A percentile compares a stretch with the other conserved stretches of the same genome.
These are phyloP conservation scores for Inga leiocalycina DNA, from an alignment of 306 rosid species.

Conservation along the genomic window DNA sequence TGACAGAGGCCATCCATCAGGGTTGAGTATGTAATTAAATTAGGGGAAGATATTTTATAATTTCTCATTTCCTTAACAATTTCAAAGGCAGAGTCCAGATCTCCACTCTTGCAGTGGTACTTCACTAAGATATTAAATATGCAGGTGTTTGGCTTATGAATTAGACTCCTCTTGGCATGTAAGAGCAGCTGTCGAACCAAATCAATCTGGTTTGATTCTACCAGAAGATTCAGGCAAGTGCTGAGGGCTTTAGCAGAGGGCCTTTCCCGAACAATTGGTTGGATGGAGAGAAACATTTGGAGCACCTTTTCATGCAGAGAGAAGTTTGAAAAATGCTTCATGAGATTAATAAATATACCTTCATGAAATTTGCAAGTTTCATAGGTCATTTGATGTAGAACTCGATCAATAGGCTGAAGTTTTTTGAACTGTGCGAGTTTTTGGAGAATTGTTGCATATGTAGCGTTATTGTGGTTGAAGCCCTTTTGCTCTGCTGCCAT, in stretches of 20 bases:
- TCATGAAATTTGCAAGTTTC: conserved; percentile 89
- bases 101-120: conserved; percentile 80
- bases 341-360: conserved; percentile 73
- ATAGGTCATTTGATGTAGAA: conserved; percentile 74
- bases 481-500: conserved; percentile 75
- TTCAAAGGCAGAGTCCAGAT: conserved; percentile 77
- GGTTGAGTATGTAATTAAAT: conserved; percentile 81
- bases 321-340: conserved; percentile 75
- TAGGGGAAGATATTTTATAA: conserved; percentile 62
- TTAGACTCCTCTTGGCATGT: conserved; percentile 56
- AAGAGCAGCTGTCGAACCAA: conserved; percentile 67
- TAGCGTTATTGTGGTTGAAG: conserved; percentile 70
- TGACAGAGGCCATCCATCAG: conserved; percentile 75
- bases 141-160: conserved; percentile 70
- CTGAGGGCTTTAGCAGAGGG: conserved; percentile 78
- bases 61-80: conserved; percentile 75
- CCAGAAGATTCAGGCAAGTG: conserved; percentile 80
- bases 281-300: conserved; percentile 60
- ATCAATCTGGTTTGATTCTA: conserved; percentile 66
- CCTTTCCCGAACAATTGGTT: conserved; percentile 66
- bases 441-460: conserved; percentile 69
- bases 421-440: conserved; percentile 75
- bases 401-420: conserved; percentile 66
- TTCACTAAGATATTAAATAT: conserved; percentile 82
- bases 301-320: conserved; percentile 70